phyloP scores from a whole-genome alignment of 2,329 filamentous ascomycete species.

The Claviceps sp. region DNA sequence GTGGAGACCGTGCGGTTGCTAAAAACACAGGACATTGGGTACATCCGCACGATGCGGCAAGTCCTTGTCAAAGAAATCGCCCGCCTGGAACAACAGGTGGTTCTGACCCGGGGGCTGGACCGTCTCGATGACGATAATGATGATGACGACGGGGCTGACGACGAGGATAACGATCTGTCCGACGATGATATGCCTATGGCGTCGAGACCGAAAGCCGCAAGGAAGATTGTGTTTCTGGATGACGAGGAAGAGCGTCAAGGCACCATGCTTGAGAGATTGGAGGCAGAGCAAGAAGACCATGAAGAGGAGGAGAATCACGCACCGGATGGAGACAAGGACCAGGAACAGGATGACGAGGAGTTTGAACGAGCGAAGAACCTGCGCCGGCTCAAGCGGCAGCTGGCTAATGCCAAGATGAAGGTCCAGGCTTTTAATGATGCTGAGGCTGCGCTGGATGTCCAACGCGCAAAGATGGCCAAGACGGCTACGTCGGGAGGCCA shows the following conservation, averaged over 20 bases:
- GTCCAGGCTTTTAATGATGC: constrained; percentile 40
- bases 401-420: constrained; percentile 39
- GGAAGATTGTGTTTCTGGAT: constrained; percentile 41
- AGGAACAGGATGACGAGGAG: constrained; percentile 18
- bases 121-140: constrained; percentile 22
- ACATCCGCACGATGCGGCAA: constrained; percentile 49
- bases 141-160: constrained; percentile 15
- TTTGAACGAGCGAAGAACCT: constrained; percentile 29
- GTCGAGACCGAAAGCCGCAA: constrained; percentile 19
- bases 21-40: constrained; percentile 57
- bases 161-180: constrained; percentile 12
- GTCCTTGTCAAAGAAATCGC: constrained; percentile 44
- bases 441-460: constrained; percentile 43
- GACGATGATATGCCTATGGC: constrained; percentile 18
- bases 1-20: constrained; percentile 46
- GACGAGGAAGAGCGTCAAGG: constrained; percentile 23
- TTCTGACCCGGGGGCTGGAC: constrained; percentile 28
- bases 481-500: constrained; percentile 44
- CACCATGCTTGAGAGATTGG: constrained; percentile 16
- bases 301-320: constrained; percentile 9
- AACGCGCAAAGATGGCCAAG: constrained; percentile 52
- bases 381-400: constrained; percentile 32
- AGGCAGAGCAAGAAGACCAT: constrained; percentile 18
- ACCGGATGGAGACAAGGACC: constrained; percentile 9
- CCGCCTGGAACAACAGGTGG: constrained; percentile 38